phyloP scores from a whole-genome alignment of 192 early-diverging fungal genomes.

The Dimargaris verticillata region DNA sequence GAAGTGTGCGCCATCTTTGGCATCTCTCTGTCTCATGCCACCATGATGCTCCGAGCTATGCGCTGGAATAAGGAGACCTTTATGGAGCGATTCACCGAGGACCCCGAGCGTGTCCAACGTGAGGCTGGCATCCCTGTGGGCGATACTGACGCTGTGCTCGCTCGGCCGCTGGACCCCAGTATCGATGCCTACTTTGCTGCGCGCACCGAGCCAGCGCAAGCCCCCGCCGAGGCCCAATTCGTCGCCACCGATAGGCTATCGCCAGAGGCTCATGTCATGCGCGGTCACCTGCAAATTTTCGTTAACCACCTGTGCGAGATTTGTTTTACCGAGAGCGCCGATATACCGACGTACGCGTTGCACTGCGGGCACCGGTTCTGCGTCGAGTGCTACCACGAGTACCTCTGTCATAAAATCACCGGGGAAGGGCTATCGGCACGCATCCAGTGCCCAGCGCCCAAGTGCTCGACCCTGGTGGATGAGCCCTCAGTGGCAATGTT shows the following conservation, averaged over 20 bases:
- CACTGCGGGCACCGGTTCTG: conserved; percentile 84
- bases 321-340: conserved; percentile 50
- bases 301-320: conserved; percentile 68
- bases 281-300: conserved; percentile 11
- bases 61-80: conserved; percentile 76
- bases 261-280: background rate
- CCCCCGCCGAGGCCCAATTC: background rate
- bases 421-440: conserved; percentile 77
- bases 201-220: background rate
- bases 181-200: conserved; percentile 14
- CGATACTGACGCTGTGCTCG: conserved; percentile 33
- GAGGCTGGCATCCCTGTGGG: conserved; percentile 41
- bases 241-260: background rate
- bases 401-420: conserved; percentile 67
- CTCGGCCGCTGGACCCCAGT: conserved; percentile 14
- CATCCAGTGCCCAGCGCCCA: conserved; percentile 66
- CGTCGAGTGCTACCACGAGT: conserved; percentile 66
- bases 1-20: conserved; percentile 64
- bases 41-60: conserved; percentile 60
- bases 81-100: conserved; percentile 63
- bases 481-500: conserved; percentile 57
- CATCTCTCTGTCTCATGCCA: conserved; percentile 41
- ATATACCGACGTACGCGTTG: conserved; percentile 29
- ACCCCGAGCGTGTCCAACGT: conserved; percentile 36
- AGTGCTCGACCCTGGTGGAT: conserved; percentile 71